Evolutionary conservation across 805 yeast genomes (phyloP).

Genomic region (Blastobotrys terrestris): DNA sequence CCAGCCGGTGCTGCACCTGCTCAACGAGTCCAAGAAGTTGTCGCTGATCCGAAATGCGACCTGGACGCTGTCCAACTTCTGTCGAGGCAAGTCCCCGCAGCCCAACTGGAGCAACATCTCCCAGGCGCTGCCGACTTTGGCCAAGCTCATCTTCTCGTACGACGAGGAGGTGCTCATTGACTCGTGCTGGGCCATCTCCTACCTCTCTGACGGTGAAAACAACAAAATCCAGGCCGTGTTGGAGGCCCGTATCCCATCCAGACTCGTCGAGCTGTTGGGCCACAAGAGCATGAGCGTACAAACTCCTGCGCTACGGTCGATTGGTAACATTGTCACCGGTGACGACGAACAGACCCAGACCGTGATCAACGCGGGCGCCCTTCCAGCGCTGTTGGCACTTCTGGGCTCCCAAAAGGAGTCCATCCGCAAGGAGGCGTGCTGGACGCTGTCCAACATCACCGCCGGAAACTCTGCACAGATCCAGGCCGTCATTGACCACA

Average conservation of each 20-base stretch:
- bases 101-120: conserved; percentile 91
- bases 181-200: conserved; percentile 98
- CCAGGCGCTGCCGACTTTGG: conserved; percentile 82
- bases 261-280: conserved; percentile 83
- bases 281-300: conserved; percentile 83
- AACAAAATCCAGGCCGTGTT: conserved; percentile 95
- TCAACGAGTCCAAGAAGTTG: conserved; percentile 69
- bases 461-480: conserved; percentile 96
- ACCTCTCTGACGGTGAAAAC: conserved; percentile 85
- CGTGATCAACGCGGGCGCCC: conserved; percentile 86
- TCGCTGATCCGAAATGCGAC: conserved; percentile 94
- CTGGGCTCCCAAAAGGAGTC: conserved; percentile 83
- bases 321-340: conserved; percentile 97
- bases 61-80: conserved; percentile 94
- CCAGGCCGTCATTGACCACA: conserved; percentile 93
- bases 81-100: conserved; percentile 94
- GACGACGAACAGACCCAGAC: conserved; percentile 93
- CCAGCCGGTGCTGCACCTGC: conserved; percentile 75
- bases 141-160: conserved; percentile 81
- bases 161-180: conserved; percentile 93
- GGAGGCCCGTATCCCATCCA: conserved; percentile 90
- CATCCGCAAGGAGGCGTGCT: conserved; percentile 94
- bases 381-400: conserved; percentile 75
- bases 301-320: conserved; percentile 95
- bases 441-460: conserved; percentile 97